Evolutionary conservation across 495 filamentous ascomycete species (phyloP), one percentile per base, ranked within the genome.

Genomic region (Saxispiralis lemnorum): DNA sequence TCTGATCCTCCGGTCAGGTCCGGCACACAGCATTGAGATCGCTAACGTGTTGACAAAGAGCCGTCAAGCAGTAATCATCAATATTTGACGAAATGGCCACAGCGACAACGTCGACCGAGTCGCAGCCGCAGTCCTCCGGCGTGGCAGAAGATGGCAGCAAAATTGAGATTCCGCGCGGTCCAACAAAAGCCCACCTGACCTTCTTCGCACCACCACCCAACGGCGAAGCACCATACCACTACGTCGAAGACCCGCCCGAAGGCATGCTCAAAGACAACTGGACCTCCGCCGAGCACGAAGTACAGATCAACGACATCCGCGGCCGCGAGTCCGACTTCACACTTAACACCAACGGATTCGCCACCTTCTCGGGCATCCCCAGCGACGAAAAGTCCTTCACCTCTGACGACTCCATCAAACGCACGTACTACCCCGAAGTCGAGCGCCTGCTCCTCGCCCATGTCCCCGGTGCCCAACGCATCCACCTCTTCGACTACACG

Each of bases 401-500:
- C 36, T 68, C 75, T 46, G 78, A 85, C 56, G 67, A 60, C 7
- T 65, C 66, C 30, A 79, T 93, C 54, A 55, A 70, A 38, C 38
- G 58, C 12, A 63, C 70, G 46, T 94, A 94, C 69, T 94, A 93
- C 69, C 81, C 83, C 0, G 83, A 92, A 55, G 72, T 88, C 17
- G 73, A 80, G 59, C 45, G 61, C 6, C 65, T 93, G 39, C 60
- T 94, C 0, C 63, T 78, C 1, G 49, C 65, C 15, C 54, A 70
- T 44, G 64, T 85, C 40, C 73, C 76, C 2, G 79, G 76, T 30
- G 66, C 67, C 15, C 64, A 70, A 35, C 62, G 71, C 4, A 63
- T 92, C 28, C 57, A 82, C 45, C 59, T 94, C 51, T 94, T 94
- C 68, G 85, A 94, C 71, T 83, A 94, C 65, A 94, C 85, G 13